A percentile compares a stretch with the other conserved stretches of the same genome.
phyloP scores from a whole-genome alignment of 768 basidiomycete genomes.

The Leucogyrophana mollusca region DNA sequence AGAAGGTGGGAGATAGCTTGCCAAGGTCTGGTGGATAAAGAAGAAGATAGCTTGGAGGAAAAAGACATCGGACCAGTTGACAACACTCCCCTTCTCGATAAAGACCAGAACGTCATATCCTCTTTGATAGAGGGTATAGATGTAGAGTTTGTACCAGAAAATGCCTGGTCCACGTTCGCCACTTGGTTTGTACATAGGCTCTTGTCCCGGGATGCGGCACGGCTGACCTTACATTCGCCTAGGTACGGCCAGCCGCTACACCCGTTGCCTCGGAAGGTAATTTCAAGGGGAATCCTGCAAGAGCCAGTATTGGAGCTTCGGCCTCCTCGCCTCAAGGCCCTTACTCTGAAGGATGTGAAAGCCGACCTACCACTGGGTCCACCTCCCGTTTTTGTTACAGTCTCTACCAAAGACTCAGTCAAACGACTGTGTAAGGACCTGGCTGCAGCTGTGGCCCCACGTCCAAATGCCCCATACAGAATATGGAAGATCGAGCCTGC shows the following conservation, averaged over 20 bases:
- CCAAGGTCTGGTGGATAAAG: conserved; percentile 66
- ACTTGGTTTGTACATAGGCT: conserved; percentile 49
- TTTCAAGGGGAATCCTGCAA: conserved; percentile 52
- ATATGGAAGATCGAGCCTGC: conserved; percentile 59
- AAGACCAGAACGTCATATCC: conserved; percentile 41
- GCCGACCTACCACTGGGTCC: conserved; percentile 25
- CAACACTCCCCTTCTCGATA: conserved; percentile 64
- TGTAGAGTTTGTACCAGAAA: conserved; percentile 71
- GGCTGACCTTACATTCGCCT: conserved; percentile 1
- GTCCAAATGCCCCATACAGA: conserved; percentile 42
- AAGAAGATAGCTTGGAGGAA: conserved; percentile 54
- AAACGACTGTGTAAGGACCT: conserved; percentile 40
- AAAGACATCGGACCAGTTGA: conserved; percentile 71
- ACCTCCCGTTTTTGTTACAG: conserved; percentile 36
- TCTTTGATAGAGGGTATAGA: conserved; percentile 62
- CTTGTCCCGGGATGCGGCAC: conserved; percentile 2
- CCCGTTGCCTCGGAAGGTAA: conserved; percentile 65
- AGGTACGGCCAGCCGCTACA: conserved; percentile 72
- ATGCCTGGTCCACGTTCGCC: conserved; percentile 67
- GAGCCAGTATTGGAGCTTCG: conserved; percentile 65
- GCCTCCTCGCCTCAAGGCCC: conserved; percentile 63
- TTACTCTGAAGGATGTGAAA: conserved; percentile 37
- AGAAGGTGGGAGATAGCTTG: conserved; percentile 74
- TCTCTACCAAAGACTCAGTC: conserved; percentile 54
- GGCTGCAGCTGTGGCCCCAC: conserved; percentile 34